Evolutionary conservation across 352 stramenopile species (phyloP).

Genomic region (Aphanomyces stellatus): DNA sequence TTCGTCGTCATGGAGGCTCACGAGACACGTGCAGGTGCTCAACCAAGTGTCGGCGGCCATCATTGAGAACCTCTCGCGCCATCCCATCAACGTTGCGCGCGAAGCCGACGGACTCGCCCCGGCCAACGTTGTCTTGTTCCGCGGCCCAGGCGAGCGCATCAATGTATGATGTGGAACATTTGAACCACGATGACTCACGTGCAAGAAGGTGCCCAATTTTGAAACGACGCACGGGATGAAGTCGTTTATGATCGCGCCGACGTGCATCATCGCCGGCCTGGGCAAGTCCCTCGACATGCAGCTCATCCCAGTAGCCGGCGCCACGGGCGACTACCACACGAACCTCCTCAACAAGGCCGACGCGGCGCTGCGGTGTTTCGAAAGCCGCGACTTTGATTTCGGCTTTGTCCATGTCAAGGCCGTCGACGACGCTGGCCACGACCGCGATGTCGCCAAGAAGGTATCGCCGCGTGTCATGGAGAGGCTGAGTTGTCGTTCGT

Average conservation of each 20-base stretch:
- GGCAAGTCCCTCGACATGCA: slow-evolving; percentile 82
- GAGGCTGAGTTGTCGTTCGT: neutral
- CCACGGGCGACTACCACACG: slow-evolving; percentile 80
- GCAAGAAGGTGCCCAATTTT: slow-evolving; percentile 41
- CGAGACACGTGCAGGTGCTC: slow-evolving; percentile 30
- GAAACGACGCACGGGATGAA: slow-evolving; percentile 69
- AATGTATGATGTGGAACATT: too few species aligned
- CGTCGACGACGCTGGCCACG: slow-evolving; percentile 79
- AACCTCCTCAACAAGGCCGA: slow-evolving; percentile 74
- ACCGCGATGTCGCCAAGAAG: slow-evolving; percentile 78
- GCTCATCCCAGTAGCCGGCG: slow-evolving; percentile 51
- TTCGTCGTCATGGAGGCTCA: neutral
- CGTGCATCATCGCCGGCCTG: slow-evolving; percentile 81
- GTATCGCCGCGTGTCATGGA: slow-evolving; percentile 6
- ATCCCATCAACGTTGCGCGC: slow-evolving; percentile 71
- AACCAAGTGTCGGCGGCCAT: slow-evolving; percentile 70
- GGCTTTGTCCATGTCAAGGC: slow-evolving; percentile 82
- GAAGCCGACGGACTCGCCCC: slow-evolving; percentile 42
- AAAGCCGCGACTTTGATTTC: slow-evolving; percentile 48
- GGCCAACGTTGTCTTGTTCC: slow-evolving; percentile 79
- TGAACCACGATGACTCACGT: too few species aligned
- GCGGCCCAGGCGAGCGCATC: slow-evolving; percentile 76
- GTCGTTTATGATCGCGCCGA: slow-evolving; percentile 83
- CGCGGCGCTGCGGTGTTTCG: slow-evolving; percentile 46
- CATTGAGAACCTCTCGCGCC: slow-evolving; percentile 43